Conservation (phyloP, 2,329 filamentous ascomycete species). For the Xenoacremonium recifei region DNA sequence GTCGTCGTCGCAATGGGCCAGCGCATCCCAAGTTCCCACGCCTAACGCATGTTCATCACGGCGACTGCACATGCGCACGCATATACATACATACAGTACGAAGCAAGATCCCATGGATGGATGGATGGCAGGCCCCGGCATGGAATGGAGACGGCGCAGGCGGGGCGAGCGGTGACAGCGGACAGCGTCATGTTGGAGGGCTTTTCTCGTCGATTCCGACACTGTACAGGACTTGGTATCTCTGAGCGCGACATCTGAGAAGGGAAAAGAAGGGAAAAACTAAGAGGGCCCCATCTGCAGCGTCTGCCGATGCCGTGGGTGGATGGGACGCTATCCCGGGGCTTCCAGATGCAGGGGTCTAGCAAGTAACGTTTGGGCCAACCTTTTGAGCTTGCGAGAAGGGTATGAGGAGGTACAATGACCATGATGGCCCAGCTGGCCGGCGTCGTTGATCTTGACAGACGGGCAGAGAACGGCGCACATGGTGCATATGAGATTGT, state of each 20-base stretch:
- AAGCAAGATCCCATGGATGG: too few relatives aligned
- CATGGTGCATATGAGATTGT: slow-evolving; percentile 2
- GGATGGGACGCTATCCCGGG: slow-evolving; percentile 12
- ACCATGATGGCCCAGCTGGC: slow-evolving; percentile 4
- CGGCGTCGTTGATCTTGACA: neutral
- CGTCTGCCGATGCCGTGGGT: slow-evolving; percentile 17
- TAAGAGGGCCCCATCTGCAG: slow-evolving; percentile 10
- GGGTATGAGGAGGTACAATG: slow-evolving; percentile 6
- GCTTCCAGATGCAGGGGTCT: slow-evolving; percentile 19
- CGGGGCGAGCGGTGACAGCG: slow-evolving; percentile 27
- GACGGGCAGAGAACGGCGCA: neutral
- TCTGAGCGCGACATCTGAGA: too few relatives aligned
- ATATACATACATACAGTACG: too few relatives aligned
- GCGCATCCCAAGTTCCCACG: slow-evolving; percentile 27
- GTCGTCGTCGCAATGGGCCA: slow-evolving; percentile 25
- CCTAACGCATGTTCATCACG: too few relatives aligned
- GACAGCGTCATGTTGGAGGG: slow-evolving; percentile 28
- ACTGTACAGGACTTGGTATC: too few relatives aligned
- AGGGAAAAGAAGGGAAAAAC: too few relatives aligned
- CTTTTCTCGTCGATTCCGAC: neutral
- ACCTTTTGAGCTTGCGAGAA: too few relatives aligned
- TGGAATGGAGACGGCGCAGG: slow-evolving; percentile 1
- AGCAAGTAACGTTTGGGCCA: slow-evolving; percentile 8
- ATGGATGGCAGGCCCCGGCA: too few relatives aligned
- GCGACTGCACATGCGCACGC: too few relatives aligned